Evolutionary conservation across 495 filamentous ascomycete species (phyloP).

Genomic region (Xylaria cubensis): DNA sequence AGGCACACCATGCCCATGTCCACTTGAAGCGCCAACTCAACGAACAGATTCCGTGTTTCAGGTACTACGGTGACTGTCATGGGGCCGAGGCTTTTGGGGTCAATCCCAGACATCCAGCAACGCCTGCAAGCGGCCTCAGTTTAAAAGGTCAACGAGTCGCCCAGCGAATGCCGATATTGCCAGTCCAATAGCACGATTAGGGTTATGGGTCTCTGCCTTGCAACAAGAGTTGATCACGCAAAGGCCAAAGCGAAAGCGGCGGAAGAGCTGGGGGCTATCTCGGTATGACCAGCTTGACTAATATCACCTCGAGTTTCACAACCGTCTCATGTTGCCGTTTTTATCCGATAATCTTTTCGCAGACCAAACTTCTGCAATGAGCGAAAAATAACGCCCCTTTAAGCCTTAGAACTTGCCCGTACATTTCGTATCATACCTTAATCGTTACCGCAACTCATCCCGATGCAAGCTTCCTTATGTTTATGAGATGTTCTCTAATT

Average conservation of each 20-base stretch:
- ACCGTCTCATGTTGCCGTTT: slow-evolving; percentile 14
- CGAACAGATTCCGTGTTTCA: slow-evolving; percentile 22
- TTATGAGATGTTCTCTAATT: neutral
- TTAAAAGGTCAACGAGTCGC: neutral
- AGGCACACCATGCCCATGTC: slow-evolving; percentile 16
- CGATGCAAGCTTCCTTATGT: neutral
- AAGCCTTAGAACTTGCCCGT: neutral
- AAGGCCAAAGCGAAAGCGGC: slow-evolving; percentile 13
- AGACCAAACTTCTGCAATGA: neutral
- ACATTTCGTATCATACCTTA: neutral
- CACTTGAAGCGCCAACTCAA: slow-evolving; percentile 11
- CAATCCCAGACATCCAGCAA: neutral
- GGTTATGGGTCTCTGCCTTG: neutral
- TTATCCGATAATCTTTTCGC: neutral
- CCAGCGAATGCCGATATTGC: neutral
- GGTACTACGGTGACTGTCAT: slow-evolving; percentile 9
- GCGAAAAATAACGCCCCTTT: neutral
- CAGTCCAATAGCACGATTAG: neutral
- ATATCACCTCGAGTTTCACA: slow-evolving; percentile 8
- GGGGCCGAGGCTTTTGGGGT: neutral
- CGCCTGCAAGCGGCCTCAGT: slow-evolving; percentile 8
- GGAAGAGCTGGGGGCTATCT: neutral
- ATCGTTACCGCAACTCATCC: neutral
- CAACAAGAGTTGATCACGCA: slow-evolving; percentile 8
- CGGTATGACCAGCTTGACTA: neutral